Evolutionary conservation across 768 basidiomycete species (phyloP), one percentile per base, ranked within the genome.

Genomic region (Kwoniella newhampshirensis): DNA sequence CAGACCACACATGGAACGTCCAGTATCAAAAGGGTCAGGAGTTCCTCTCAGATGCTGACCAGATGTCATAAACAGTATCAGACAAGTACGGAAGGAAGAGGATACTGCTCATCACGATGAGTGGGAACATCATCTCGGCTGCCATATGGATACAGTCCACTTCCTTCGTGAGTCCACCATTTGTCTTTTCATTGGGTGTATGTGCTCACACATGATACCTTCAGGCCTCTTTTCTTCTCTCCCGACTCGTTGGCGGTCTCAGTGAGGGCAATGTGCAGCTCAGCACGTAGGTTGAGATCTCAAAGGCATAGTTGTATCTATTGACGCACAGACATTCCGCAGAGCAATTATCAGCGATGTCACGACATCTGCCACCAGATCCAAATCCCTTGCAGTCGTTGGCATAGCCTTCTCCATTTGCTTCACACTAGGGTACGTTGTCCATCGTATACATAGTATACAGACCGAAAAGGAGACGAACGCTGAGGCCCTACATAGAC

Each of bases 241-340:
- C 92, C 8, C 84, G 94, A 13, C 81, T 97, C 4, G 85, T 98
- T 32, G 93, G 93, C 9, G 94, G 94, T 3, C 80, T 97, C 8
- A 91, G 89, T 68, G 94, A 99, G 79, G 94, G 94, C 42, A 99
- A 99, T 71, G 94, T 98, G 11, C 94, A 99, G 73, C 80, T 99
- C 42, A 88, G 89, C 43, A 92, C 92, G 91, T 91, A 71, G 65
- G 87, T 82, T 23, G n/a, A 21, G 7, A 17, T 60, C 27, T 27
- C 23, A 40, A 45, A 18, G 25, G 17, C 9, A 40, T 30, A 43
- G 5, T 23, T 21, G 17, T 25, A 25, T 51, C 18, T 6, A 32
- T 5, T n/a, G 21, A 35, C 7, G 12, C 41, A 15, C 23, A 17
- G 57, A 37, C 55, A 49, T 54, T n/a, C 20, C 57, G 42, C 63